A percentile compares a stretch with the other conserved stretches of the same genome.
phyloP scores from a whole-genome alignment of 805 yeast species.

The Tetrapisispora phaffii region DNA sequence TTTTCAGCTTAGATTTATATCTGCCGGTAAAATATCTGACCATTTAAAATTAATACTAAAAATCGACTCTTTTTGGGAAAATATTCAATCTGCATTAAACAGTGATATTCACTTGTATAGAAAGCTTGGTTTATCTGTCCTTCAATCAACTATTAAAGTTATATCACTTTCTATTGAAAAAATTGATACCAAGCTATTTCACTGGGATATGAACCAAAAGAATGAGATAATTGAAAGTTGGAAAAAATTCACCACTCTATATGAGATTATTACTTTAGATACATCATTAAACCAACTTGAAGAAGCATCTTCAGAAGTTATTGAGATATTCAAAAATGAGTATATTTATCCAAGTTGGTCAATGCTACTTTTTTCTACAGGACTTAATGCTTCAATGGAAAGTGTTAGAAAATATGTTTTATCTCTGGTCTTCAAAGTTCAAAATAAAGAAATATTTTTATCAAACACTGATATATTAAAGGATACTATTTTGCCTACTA shows the following conservation, averaged over 20 bases:
- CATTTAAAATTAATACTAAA: constrained; percentile 8
- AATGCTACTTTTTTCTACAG: constrained; percentile 61
- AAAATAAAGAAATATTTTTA: constrained; percentile 40
- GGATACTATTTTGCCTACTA: constrained; percentile 43
- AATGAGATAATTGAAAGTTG: constrained; percentile 38
- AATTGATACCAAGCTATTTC: constrained; percentile 9
- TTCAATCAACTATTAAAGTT: constrained; percentile 49
- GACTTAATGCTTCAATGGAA: constrained; percentile 67
- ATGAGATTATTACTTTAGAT: constrained; percentile 74
- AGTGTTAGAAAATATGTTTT: constrained; percentile 59
- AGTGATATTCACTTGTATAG: constrained; percentile 54
- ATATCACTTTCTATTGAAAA: constrained; percentile 18
- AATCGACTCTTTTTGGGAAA: constrained; percentile 41
- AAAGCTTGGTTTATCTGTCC: constrained; percentile 56
- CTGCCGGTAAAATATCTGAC: constrained; percentile 8
- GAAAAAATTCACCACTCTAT: constrained; percentile 63
- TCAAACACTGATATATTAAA: constrained; percentile 32
- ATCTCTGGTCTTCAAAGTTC: constrained; percentile 43
- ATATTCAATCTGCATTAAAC: constrained; percentile 46
- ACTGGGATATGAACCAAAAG: constrained; percentile 24
- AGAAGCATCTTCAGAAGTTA: constrained; percentile 60
- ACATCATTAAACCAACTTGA: constrained; percentile 79
- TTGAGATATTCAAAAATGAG: constrained; percentile 38
- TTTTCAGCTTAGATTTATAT: constrained; percentile 48
- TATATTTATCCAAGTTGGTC: constrained; percentile 68